Base-by-base conservation (phyloP, 805 yeast genomes). In the Candida piceae region DNA sequence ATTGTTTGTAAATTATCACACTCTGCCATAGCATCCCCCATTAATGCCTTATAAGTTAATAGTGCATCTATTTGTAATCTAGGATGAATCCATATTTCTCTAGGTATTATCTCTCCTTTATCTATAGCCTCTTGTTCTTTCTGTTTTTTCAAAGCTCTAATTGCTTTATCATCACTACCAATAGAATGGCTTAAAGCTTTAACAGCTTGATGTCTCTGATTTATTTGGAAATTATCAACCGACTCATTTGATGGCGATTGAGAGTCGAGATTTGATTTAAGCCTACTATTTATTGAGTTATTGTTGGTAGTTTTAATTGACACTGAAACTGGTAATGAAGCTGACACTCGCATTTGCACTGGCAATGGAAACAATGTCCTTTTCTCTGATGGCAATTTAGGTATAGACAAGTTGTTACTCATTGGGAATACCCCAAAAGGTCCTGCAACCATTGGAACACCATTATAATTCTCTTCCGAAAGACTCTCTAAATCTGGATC, bases 1-100 rank as follows among this genome's bases (percentile, higher is more conserved):
- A 59, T 38, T 2, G 41, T 22, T 9, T 44, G 35, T 55, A 53
- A 49, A 13, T 49, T 48, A 9, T 39, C 34, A 1, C 42, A 36
- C 4, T 45, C 44, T 5, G 45, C 41, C 16, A 41, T 44, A 0
- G 50, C 50, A 23, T 57, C 54, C 0, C 57, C 60, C 7, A 47
- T 33, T 16, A 53, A 33, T 4, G 49, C 43, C 29, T 50, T 53
- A 33, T 51, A 59, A 2, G 66, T 61, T 26, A 57, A 33, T 17
- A 48, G 31, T 4, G 64, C 65, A 39, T 57, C 59, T 18, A 48
- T 44, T 22, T 48, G 48, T 34, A 62, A 38, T 17, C 58, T 44
- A 15, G 61, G 58, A 39, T 60, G 63, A 18, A 62, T 54, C 67
- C 66, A 62, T 11, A 62, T 41, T 26, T 52, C 40, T 31, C 53